Conservation (phyloP, 768 basidiomycete species). For the Daedalea quercina region DNA sequence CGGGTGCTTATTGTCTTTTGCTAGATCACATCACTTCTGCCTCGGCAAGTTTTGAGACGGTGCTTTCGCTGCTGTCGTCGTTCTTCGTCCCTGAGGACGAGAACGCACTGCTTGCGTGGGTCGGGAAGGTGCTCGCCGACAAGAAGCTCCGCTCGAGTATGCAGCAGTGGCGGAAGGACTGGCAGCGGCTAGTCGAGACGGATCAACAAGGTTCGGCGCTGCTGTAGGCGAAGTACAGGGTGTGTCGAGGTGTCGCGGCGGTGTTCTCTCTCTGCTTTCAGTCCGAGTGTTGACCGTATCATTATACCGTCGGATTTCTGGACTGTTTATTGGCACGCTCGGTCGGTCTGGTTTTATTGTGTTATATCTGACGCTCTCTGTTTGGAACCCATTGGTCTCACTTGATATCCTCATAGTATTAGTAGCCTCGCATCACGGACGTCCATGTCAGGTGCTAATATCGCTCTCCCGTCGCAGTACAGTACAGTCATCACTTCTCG, state of each 20-base stretch:
- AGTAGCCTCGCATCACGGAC: conserved; percentile 6
- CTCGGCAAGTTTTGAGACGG: conserved; percentile 82
- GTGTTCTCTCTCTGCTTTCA: not conserved
- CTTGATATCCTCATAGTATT: conserved; percentile 4
- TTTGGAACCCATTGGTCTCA: not conserved
- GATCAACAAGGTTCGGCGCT: conserved; percentile 59
- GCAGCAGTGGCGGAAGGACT: conserved; percentile 71
- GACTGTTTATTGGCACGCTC: not conserved
- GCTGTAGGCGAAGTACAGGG: conserved; percentile 37
- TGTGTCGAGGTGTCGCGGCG: not conserved
- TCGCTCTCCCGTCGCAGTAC: conserved; percentile 10
- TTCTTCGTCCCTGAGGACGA: conserved; percentile 95
- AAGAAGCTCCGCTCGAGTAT: conserved; percentile 69
- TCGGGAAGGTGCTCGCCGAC: conserved; percentile 50
- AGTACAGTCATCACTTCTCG: conserved; percentile 5
- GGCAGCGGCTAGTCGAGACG: conserved; percentile 60
- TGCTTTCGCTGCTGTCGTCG: conserved; percentile 85
- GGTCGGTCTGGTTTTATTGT: not conserved
- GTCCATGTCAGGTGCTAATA: conserved; percentile 13
- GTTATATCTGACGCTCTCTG: not conserved
- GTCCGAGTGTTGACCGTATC: not conserved
- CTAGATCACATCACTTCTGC: conserved; percentile 79
- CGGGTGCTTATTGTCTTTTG: not conserved
- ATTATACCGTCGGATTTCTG: conserved; percentile 1
- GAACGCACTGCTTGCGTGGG: conserved; percentile 75